Evolutionary conservation across 139 green algal genomes (phyloP), one percentile per base, ranked within the genome.

Genomic region (Micractinium conductrix): DNA sequence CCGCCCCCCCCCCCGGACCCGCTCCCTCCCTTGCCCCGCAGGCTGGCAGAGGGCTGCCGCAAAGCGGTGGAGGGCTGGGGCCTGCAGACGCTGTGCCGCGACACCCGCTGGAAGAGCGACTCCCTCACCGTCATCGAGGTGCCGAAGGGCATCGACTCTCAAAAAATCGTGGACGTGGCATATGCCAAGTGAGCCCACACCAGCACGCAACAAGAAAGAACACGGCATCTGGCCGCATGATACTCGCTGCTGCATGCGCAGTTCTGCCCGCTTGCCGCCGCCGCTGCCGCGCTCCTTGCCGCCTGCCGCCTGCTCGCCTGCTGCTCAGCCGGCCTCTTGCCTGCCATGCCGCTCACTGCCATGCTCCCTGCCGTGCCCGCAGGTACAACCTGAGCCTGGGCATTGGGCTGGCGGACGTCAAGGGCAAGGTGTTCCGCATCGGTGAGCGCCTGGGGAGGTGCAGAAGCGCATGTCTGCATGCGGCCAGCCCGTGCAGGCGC

Each of bases 351-450:
- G n/a, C n/a, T n/a, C n/a, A n/a, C n/a, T n/a, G n/a, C n/a, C n/a
- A n/a, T n/a, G n/a, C n/a, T n/a, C n/a, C n/a, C n/a, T n/a, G n/a
- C n/a, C n/a, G n/a, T 30, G 14, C 16, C 7, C 65, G 53, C 81
- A 96, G 95, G 87, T 99, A 99, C 92, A 99, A 99, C 89, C 92
- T 99, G 78, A 98, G 93, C 9, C 86, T 99, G 16, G 97, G 97
- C 69, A 93, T 99, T 21, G 97, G 97, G 16, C 93, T 99, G 26
- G 91, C 89, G n/a, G 91, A 96, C 84, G 89, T 93, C 14, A 87
- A 85, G 63, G 97, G 97, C 87, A 99, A 99, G 92, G 97, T 99
- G 53, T 98, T 98, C 90, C 89, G 96, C 60, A 99, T 99, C 74
- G 97, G n/a, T n/a, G n/a, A n/a, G n/a, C n/a, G n/a, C n/a, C n/a